These are phyloP conservation scores for Paramecium caudatum DNA, from an alignment of 73 alveolate genomes.

Conservation along the genomic window DNA sequence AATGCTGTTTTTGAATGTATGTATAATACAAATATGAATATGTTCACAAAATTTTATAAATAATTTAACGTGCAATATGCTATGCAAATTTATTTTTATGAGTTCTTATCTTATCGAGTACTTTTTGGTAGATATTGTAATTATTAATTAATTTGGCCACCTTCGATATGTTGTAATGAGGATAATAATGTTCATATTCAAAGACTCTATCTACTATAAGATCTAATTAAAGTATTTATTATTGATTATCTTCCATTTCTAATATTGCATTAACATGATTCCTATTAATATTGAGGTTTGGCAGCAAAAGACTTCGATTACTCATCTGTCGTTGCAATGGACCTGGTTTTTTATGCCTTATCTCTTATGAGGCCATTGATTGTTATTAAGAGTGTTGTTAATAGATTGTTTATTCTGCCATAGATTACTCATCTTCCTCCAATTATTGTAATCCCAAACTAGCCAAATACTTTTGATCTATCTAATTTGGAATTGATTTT, in stretches of 20 bases:
- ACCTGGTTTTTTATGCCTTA: no score
- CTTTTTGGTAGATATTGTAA: not conserved
- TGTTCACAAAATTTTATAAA: not conserved
- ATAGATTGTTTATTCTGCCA: no score
- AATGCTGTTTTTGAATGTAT: constrained; percentile 64
- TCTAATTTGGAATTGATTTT: no score
- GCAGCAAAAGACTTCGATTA: not conserved
- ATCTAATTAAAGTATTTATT: not conserved
- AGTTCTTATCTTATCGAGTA: not conserved
- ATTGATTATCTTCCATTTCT: not conserved
- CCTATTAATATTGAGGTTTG: not conserved
- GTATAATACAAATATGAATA: not conserved
- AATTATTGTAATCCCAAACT: no score
- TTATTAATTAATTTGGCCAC: constrained; percentile 14
- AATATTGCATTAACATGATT: not conserved
- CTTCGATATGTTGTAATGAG: constrained; percentile 37
- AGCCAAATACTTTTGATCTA: no score
- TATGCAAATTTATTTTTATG: constrained; percentile 30
- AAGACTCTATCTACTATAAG: not conserved
- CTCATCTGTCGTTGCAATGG: no score
- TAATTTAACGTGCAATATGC: constrained; percentile 20
- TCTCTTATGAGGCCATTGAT: no score
- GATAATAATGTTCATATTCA: constrained; percentile 32
- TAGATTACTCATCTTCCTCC: no score
- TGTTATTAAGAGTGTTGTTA: no score